phyloP scores from a whole-genome alignment of 345 rosid genomes.

The Gossypium herbaceum region DNA sequence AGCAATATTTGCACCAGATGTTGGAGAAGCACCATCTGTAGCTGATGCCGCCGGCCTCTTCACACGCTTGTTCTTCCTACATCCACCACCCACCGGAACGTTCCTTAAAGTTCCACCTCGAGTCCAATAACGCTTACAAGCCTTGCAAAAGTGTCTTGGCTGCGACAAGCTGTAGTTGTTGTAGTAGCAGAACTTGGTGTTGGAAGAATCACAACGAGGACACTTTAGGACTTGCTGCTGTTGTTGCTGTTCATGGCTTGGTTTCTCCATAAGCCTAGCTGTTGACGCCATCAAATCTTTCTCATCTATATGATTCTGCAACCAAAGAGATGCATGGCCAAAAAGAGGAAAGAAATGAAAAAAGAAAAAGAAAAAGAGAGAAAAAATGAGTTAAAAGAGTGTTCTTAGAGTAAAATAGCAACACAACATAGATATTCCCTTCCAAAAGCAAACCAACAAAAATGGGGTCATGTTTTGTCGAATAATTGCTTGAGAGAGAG shows the following conservation, averaged over 20 bases:
- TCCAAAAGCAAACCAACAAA: slow-evolving; percentile 36
- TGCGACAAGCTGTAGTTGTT: slow-evolving; percentile 75
- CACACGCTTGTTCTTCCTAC: slow-evolving; percentile 64
- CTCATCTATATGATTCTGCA: slow-evolving; percentile 48
- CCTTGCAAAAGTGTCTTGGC: slow-evolving; percentile 74
- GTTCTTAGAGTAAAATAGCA: slow-evolving; percentile 32
- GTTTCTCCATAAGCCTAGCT: slow-evolving; percentile 36
- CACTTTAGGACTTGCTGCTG: slow-evolving; percentile 50
- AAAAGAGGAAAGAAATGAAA: background rate
- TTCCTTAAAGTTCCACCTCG: slow-evolving; percentile 67
- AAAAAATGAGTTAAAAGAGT: slow-evolving; percentile 20
- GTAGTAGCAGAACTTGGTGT: slow-evolving; percentile 78
- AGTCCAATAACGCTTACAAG: slow-evolving; percentile 78
- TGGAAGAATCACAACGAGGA: slow-evolving; percentile 76
- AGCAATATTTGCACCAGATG: slow-evolving; percentile 21
- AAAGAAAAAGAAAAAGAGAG: slow-evolving; percentile 3
- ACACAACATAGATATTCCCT: slow-evolving; percentile 34
- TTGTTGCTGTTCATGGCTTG: slow-evolving; percentile 27
- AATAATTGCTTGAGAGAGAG: slow-evolving; percentile 29
- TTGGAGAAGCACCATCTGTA: slow-evolving; percentile 24
- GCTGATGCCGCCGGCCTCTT: slow-evolving; percentile 40
- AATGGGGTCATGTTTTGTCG: slow-evolving; percentile 25
- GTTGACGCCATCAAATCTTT: slow-evolving; percentile 51
- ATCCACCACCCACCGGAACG: slow-evolving; percentile 76
- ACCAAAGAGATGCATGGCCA: slow-evolving; percentile 2